phyloP scores from a whole-genome alignment of 2,329 filamentous ascomycete species.

The Xylaria sp. region DNA sequence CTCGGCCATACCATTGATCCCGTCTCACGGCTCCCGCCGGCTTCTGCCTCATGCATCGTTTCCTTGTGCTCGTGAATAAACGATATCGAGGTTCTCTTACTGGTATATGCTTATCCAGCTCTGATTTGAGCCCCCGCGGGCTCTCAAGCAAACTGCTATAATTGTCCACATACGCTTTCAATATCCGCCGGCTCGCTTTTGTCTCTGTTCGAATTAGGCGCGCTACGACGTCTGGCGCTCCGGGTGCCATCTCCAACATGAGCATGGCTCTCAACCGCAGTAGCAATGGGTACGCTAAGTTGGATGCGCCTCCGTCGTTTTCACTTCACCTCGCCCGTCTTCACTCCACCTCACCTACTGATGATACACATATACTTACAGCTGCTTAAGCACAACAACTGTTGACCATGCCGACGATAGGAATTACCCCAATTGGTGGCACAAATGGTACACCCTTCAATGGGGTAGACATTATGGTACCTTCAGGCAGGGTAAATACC shows the following conservation, averaged over 20 bases:
- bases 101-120: slow-evolving; percentile 5
- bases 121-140: slow-evolving; percentile 7
- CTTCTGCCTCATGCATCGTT: slow-evolving; percentile 19
- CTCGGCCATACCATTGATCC: slow-evolving; percentile 1
- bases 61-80: slow-evolving; percentile 12
- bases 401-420: slow-evolving; percentile 8
- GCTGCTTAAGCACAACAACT: slow-evolving; percentile 12
- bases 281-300: slow-evolving; percentile 12
- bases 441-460: slow-evolving; percentile 46
- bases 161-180: background rate
- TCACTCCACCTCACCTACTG: background rate
- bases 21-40: slow-evolving; percentile 9
- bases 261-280: slow-evolving; percentile 16
- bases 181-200: background rate
- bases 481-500: slow-evolving; percentile 63
- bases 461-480: slow-evolving; percentile 56
- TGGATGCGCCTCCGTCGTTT: background rate
- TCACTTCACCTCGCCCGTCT: background rate
- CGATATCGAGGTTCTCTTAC: slow-evolving; percentile 15
- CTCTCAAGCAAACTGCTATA: slow-evolving; percentile 5
- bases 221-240: slow-evolving; percentile 4
- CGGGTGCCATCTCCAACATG: background rate
- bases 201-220: slow-evolving; percentile 4
- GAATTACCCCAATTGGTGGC: slow-evolving; percentile 12
- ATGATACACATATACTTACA: slow-evolving; percentile 2